Evolutionary conservation across 2,329 filamentous ascomycete genomes (phyloP).

Genomic region (Ambrosiella xylebori): DNA sequence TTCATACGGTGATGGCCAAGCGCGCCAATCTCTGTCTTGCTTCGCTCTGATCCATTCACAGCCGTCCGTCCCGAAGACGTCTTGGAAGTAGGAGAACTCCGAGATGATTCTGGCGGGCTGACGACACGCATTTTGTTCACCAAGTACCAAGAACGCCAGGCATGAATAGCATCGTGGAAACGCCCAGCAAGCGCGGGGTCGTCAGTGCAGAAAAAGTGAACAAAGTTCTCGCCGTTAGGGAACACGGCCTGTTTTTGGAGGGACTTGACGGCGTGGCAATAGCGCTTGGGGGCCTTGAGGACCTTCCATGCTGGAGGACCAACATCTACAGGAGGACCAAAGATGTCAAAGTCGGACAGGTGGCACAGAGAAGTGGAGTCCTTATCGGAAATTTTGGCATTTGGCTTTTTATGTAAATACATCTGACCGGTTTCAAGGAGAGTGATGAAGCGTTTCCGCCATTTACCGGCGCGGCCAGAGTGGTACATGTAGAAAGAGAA

Average conservation of each 20-base stretch:
- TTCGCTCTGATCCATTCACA: not conserved
- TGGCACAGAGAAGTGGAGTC: slow-evolving; percentile 60
- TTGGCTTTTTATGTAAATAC: slow-evolving; percentile 49
- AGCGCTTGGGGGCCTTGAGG: slow-evolving; percentile 68
- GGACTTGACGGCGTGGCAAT: slow-evolving; percentile 78
- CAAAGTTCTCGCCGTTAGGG: slow-evolving; percentile 64
- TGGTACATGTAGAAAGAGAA: slow-evolving; percentile 59
- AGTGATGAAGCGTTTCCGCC: slow-evolving; percentile 71
- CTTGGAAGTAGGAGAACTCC: slow-evolving; percentile 9
- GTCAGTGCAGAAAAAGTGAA: slow-evolving; percentile 79
- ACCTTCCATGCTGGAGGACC: slow-evolving; percentile 32
- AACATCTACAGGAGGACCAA: slow-evolving; percentile 42
- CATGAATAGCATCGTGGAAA: slow-evolving; percentile 57
- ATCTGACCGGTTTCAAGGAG: slow-evolving; percentile 59
- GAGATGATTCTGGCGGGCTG: slow-evolving; percentile 18
- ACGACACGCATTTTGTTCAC: slow-evolving; percentile 43
- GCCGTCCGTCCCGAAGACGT: not conserved
- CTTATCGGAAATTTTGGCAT: slow-evolving; percentile 43
- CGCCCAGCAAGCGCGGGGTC: slow-evolving; percentile 47
- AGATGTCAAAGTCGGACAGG: slow-evolving; percentile 84
- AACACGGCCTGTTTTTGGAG: slow-evolving; percentile 81
- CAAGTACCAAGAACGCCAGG: slow-evolving; percentile 85
- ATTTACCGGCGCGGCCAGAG: slow-evolving; percentile 67
- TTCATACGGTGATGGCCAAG: slow-evolving; percentile 21
- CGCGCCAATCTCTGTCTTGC: slow-evolving; percentile 3